These are phyloP conservation scores for Dothistroma pini DNA, from an alignment of 2,329 filamentous ascomycete species.

Conservation along the genomic window DNA sequence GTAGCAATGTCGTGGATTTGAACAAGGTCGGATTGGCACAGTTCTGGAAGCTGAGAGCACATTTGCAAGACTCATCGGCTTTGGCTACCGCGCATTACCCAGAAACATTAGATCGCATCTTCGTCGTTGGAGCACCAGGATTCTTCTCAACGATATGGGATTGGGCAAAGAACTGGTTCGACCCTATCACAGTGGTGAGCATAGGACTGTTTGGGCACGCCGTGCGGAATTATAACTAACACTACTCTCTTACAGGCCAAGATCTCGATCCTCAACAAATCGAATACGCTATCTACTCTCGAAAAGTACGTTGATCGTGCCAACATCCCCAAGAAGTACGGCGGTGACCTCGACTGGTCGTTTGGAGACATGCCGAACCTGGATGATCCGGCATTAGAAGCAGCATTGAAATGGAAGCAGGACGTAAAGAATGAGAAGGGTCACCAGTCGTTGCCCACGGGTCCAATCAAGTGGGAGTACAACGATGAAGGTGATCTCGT, in stretches of 20 bases:
- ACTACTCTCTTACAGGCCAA: constrained; percentile 47
- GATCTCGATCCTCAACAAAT: constrained; percentile 78
- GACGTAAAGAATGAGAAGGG: constrained; percentile 26
- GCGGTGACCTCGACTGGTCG: constrained; percentile 76
- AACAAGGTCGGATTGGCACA: constrained; percentile 82
- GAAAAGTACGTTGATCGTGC: constrained; percentile 74
- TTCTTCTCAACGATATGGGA: constrained; percentile 95
- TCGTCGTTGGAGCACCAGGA: constrained; percentile 80
- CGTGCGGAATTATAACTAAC: constrained; percentile 42
- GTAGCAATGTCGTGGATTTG: constrained; percentile 94
- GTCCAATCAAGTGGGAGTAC: constrained; percentile 47
- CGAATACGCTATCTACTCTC: constrained; percentile 73
- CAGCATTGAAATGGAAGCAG: constrained; percentile 41
- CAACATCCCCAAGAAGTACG: constrained; percentile 87
- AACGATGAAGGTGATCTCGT: constrained; percentile 42
- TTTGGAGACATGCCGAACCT: constrained; percentile 72
- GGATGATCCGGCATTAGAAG: constrained; percentile 53
- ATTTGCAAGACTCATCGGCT: constrained; percentile 89
- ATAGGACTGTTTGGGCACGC: not conserved
- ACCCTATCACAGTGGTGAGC: constrained; percentile 69
- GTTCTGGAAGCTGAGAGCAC: constrained; percentile 90
- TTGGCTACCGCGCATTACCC: constrained; percentile 92
- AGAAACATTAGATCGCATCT: constrained; percentile 83
- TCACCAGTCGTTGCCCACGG: constrained; percentile 45
- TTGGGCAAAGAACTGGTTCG: constrained; percentile 93